Evolutionary conservation across 2,329 filamentous ascomycete species (phyloP), one percentile per base, ranked within the genome.

Genomic region (Aspergillus pseudoterreus): DNA sequence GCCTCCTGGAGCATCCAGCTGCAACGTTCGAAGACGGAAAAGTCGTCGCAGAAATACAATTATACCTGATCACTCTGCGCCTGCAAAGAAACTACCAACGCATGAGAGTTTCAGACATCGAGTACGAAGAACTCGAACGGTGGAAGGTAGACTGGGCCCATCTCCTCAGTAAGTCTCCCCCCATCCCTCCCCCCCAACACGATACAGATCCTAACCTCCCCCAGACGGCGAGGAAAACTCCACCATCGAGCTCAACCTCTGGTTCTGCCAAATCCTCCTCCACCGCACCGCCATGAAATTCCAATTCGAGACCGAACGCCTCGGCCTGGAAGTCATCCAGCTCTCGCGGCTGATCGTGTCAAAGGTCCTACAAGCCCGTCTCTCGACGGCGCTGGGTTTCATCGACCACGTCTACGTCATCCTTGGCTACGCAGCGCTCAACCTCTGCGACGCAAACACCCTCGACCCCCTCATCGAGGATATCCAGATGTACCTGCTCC

Each of bases 221-320:
- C 41, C 48, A 67, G 65, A 60, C 12, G 62, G 59, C 19, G 63
- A 63, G 50, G 59, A 57, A 24, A 58, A 60, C 30, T 68, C 63
- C n/a, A 65, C 64, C 12, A 54, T 69, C 33, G 63, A 68, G 30
- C 59, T 69, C n/a, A 65, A 63, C 50, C 55, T 68, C 43, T 66
- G 63, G 64, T 70, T 68, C 54, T 68, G 65, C 45, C 64, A 70
- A 45, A 61, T 69, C n/a, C 63, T 70, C 19, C 63, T 70, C 3
- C 58, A 69, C 51, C 57, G 67, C 17, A 68, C 65, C 4, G 62
- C 65, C 6, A 52, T 64, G 38, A 56, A 61, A 24, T 52, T 63
- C 30, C 63, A 63, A 47, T 52, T 57, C 1, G 61, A 67, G 8
- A 56, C 57, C 6, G 63, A 68, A 33, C 56, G 55, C 21, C 61